Evolutionary conservation across 345 rosid genomes (phyloP).

Genomic region (Linum tenue): DNA sequence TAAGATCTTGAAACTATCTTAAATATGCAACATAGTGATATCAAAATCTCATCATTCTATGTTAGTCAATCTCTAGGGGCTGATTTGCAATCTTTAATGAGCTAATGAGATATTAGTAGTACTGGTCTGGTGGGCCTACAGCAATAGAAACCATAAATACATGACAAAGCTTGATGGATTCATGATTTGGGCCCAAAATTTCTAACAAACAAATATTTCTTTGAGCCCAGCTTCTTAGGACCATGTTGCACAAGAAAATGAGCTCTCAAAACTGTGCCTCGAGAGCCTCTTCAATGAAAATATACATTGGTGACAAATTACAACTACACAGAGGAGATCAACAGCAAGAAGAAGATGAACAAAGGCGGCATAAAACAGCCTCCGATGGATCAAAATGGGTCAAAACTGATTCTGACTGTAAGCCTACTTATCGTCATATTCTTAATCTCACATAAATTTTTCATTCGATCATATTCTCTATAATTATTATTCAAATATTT

Average conservation of each 20-base stretch:
- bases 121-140: too few relatives aligned
- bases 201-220: neutral
- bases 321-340: conserved; percentile 9
- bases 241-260: conserved; percentile 77
- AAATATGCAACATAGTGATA: neutral
- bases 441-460: neutral
- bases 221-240: conserved; percentile 54
- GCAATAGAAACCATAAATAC: too few relatives aligned
- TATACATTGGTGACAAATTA: conserved; percentile 37
- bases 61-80: neutral
- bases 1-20: neutral
- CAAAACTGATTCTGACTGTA: conserved; percentile 82
- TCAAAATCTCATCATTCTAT: neutral
- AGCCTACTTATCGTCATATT: conserved; percentile 9
- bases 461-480: neutral
- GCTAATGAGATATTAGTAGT: too few relatives aligned
- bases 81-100: too few relatives aligned
- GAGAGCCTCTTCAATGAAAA: conserved; percentile 45
- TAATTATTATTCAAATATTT: neutral
- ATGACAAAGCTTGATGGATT: too few relatives aligned
- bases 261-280: conserved; percentile 32
- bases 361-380: conserved; percentile 25
- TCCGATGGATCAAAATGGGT: conserved; percentile 78
- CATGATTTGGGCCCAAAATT: neutral
- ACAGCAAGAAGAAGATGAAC: conserved; percentile 29